These are phyloP conservation scores for Gnaphalium uliginosum DNA, from an alignment of 129 eudicot species.

Conservation along the genomic window DNA sequence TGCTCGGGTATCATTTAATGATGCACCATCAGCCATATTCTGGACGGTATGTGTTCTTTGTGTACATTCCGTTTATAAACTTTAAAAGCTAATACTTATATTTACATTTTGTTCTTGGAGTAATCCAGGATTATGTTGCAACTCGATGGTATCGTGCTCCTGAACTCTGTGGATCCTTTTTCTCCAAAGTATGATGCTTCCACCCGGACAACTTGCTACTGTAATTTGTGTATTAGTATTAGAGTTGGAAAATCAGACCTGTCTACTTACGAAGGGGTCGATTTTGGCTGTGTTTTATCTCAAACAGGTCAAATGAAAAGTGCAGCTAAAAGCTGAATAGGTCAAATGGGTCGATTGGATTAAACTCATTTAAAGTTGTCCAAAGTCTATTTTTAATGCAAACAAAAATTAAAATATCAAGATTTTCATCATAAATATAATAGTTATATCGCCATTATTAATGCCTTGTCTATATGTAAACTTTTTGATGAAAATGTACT, in stretches of 20 bases:
- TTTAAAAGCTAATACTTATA: neutral
- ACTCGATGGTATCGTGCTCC: constrained; percentile 97
- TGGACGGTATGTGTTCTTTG: constrained; percentile 54
- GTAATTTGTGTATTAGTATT: neutral
- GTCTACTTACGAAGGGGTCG: neutral
- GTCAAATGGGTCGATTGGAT: neutral
- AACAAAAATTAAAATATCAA: too few species aligned
- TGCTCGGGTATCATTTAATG: constrained; percentile 73
- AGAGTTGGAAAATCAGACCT: neutral
- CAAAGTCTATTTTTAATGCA: neutral
- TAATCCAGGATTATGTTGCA: constrained; percentile 77
- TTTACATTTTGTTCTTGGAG: constrained; percentile 14
- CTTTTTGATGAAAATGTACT: neutral
- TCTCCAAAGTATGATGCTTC: constrained; percentile 63
- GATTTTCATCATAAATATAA: too few species aligned
- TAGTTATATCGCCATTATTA: neutral
- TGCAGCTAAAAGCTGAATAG: neutral
- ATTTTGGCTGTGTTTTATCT: constrained; percentile 1
- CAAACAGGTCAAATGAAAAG: neutral
- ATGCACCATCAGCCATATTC: constrained; percentile 70
- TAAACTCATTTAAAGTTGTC: neutral
- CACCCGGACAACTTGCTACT: neutral
- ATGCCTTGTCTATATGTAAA: neutral
- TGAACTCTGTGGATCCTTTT: constrained; percentile 90
- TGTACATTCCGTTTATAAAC: neutral